A percentile compares a stretch with the other conserved stretches of the same genome.
These are phyloP conservation scores for Rhododendron vialii DNA, from an alignment of 148 eudicot species.

Conservation along the genomic window DNA sequence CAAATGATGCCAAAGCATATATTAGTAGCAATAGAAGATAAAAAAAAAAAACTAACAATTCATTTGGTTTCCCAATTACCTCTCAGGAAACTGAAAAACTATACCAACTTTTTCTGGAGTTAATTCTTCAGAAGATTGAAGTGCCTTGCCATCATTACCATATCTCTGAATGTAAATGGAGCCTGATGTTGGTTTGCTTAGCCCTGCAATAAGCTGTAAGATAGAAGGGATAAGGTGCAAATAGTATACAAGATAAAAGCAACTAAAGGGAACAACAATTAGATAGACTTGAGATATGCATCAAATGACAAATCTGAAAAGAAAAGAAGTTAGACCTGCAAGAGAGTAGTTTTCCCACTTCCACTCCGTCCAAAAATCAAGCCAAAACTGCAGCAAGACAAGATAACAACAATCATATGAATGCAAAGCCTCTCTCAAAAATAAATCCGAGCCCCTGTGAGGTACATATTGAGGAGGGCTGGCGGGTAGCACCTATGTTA, in stretches of 20 bases:
- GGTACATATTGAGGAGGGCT: neutral
- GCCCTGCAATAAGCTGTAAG: slow-evolving; percentile 87
- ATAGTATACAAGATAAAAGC: neutral
- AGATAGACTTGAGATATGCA: neutral
- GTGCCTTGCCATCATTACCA: slow-evolving; percentile 54
- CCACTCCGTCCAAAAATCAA: slow-evolving; percentile 98
- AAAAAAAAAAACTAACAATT: neutral
- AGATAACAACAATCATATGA: slow-evolving; percentile 5
- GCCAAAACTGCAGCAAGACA: slow-evolving; percentile 58
- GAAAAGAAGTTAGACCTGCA: slow-evolving; percentile 59
- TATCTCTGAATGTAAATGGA: slow-evolving; percentile 67
- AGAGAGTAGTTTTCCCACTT: slow-evolving; percentile 92
- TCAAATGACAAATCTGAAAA: neutral
- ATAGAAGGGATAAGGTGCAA: slow-evolving; percentile 3
- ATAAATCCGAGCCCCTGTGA: neutral
- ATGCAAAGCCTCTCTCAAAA: neutral
- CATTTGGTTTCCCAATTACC: slow-evolving; percentile 33
- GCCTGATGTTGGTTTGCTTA: slow-evolving; percentile 90
- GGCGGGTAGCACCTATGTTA: neutral
- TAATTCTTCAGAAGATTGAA: slow-evolving; percentile 44
- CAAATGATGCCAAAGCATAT: neutral
- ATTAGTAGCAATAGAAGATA: neutral
- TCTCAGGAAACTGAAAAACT: slow-evolving; percentile 97
- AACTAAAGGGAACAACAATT: neutral
- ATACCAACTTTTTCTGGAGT: slow-evolving; percentile 77